Evolutionary conservation across 106 monocot genomes (phyloP), one percentile per base, ranked within the genome.

Genomic region (Allium sativum): DNA sequence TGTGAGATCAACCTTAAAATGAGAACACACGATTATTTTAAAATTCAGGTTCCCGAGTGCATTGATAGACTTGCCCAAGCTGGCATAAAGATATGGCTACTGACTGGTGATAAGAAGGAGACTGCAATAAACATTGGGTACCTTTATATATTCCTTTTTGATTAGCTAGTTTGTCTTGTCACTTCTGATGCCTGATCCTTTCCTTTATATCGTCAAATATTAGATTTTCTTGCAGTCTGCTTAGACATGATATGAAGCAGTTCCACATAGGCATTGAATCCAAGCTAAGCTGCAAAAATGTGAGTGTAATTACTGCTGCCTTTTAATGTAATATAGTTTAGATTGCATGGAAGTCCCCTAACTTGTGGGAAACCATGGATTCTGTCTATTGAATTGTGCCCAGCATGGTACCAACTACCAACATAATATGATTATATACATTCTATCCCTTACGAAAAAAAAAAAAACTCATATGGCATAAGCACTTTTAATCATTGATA

Each of bases 91-190:
- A 66, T 73, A 45, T 73, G 73, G 73, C 22, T 73, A 8, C 59
- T 73, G 0, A 73, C 73, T 51, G 73, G 73, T 10, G 73, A 73
- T 45, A 73, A 73, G 53, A 73, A 52, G 73, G 73, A 73, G 66
- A 73, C 73, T 51, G 66, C 73, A 52, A 66, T 73, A 22, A 66
- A 66, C 40, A 73, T 73, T 59, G 73, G 73, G 66, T 73, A 72
- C 1, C 19, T 7, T 85, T 77, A 57, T 31, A 45, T 52, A 6
- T 11, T 6, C 20, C 10, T 13, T 12, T 7, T 53, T 14, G 8
- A 12, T 70, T 62, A 45, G 21, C 4, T 18, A 19, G 9, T 53
- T 19, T 16, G 48, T 44, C 44, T 43, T 18, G 12, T 11, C 4
- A 11, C 55, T 42, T 66, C 52, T 52, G 51, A 48, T 22, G 13